These are phyloP conservation scores for Isabelozyma gotoi DNA, from an alignment of 805 yeast genomes.

Conservation along the genomic window DNA sequence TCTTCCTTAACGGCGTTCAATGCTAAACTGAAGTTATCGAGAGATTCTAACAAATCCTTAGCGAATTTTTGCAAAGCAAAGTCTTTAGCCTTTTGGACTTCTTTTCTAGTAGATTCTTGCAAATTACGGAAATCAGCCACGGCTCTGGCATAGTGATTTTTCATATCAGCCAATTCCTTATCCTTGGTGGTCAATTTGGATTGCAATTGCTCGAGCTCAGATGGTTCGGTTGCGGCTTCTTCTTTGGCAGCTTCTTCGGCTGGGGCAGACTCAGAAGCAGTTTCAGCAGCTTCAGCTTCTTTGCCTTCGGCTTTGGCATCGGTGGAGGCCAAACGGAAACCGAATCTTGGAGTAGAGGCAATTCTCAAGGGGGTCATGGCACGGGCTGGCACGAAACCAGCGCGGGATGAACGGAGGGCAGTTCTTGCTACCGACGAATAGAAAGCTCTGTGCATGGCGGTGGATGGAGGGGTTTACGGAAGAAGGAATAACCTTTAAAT, in stretches of 20 bases:
- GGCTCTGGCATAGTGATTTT: slow-evolving; percentile 78
- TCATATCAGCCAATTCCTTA: slow-evolving; percentile 76
- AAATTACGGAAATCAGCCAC: slow-evolving; percentile 91
- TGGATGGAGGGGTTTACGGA: neutral
- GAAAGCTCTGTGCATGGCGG: slow-evolving; percentile 1
- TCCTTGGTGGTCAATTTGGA: slow-evolving; percentile 56
- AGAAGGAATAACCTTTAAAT: neutral
- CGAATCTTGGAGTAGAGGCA: neutral
- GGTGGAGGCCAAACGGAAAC: slow-evolving; percentile 16
- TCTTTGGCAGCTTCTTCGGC: slow-evolving; percentile 8
- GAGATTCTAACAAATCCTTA: slow-evolving; percentile 82
- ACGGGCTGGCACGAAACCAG: neutral
- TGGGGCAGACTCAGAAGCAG: slow-evolving; percentile 5
- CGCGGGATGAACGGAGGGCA: neutral
- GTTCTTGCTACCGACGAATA: neutral
- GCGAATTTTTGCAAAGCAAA: slow-evolving; percentile 92
- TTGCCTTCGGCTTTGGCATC: slow-evolving; percentile 11
- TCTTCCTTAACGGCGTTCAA: slow-evolving; percentile 68
- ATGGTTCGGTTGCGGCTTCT: slow-evolving; percentile 6
- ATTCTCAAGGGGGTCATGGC: slow-evolving; percentile 1
- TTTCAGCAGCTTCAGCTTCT: slow-evolving; percentile 8
- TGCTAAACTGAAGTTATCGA: slow-evolving; percentile 89
- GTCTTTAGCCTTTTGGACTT: slow-evolving; percentile 81
- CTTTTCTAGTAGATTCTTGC: slow-evolving; percentile 87
- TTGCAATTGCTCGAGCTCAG: neutral